Evolutionary conservation across 805 yeast genomes (phyloP).

Genomic region (Starmera caribaea): DNA sequence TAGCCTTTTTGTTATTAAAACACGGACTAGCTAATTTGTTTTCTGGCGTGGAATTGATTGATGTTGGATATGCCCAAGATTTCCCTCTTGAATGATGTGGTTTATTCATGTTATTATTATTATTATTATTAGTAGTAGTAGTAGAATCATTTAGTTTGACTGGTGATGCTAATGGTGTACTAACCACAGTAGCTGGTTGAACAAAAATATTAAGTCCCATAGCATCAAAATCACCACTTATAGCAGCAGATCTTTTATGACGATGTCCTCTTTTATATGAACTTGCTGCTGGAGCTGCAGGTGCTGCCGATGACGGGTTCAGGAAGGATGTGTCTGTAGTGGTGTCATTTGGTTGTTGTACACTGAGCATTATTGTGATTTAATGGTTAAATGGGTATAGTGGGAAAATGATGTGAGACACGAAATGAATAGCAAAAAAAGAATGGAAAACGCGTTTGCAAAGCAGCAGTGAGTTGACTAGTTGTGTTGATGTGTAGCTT

Average conservation of each 20-base stretch:
- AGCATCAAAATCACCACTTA: conserved; percentile 75
- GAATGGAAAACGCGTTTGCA: too few species aligned
- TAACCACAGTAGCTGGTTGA: conserved; percentile 2
- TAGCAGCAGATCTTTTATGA: conserved; percentile 81
- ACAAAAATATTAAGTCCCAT: conserved; percentile 10
- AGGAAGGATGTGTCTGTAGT: too few species aligned
- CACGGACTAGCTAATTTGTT: conserved; percentile 5
- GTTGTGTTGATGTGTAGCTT: too few species aligned
- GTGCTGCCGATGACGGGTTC: too few species aligned
- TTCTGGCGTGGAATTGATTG: conserved; percentile 13
- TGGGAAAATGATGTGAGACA: too few species aligned
- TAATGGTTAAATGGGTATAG: too few species aligned
- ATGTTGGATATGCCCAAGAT: neutral
- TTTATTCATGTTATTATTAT: conserved; percentile 1
- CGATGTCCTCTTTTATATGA: conserved; percentile 49
- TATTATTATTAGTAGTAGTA: conserved; percentile 1
- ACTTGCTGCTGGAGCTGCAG: too few species aligned
- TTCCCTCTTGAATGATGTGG: too few species aligned
- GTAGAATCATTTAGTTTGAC: neutral
- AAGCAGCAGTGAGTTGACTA: too few species aligned
- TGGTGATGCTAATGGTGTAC: conserved; percentile 1
- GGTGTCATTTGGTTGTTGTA: too few species aligned
- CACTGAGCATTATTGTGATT: too few species aligned
- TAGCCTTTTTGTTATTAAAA: conserved; percentile 19
- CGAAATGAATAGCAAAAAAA: too few species aligned